Base-by-base conservation (phyloP, 2,329 filamentous ascomycete species). In the Exophiala bonariae region DNA sequence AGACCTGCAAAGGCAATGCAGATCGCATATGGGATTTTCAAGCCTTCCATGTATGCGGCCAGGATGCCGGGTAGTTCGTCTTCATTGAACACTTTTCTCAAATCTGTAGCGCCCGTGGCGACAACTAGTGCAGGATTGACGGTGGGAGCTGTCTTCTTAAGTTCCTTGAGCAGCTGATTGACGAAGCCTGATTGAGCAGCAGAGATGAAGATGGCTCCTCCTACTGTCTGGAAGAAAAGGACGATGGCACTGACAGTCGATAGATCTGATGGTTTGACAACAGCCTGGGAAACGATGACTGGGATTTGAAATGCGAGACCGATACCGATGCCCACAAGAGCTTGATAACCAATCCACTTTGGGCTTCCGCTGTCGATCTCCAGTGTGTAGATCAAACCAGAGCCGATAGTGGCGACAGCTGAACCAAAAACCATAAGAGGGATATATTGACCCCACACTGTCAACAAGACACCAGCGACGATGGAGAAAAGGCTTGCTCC, bases 281-380 rank as follows among this genome's bases (percentile, higher is more conserved):
- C 44, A 26, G 58, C 58, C 46, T 64, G 62, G 10, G 34, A 53
- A 19, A 58, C 55, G 28, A 59, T 62, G 26, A 63, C 49, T 20
- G 61, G 58, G 18, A 62, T 57, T 43, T 65, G 60, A 23, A 63
- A 59, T 36, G 54, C 49, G n/a, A 63, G 42, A 9, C 59, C 64
- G 17, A 57, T 36, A n/a, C 60, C 63, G 19, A 61, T 46, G 8
- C 64, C 66, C 7, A 55, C 49, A 14, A 70, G 44, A 17, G 64
- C 58, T 49, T 70, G 66, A 40, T 68, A 70, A 1, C 66, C 66
- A 17, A 70, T 62, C 67, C 66, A 71, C 34, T 64, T 61, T 17
- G 52, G 58, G 3, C 57, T 41, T 3, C 48, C 40, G 2, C 60
- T 60, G 14, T 59, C 35, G 13, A 61, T 52, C 18, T 65, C 54